Conservation (phyloP, 768 basidiomycete genomes). For the Piloderma croceum region DNA sequence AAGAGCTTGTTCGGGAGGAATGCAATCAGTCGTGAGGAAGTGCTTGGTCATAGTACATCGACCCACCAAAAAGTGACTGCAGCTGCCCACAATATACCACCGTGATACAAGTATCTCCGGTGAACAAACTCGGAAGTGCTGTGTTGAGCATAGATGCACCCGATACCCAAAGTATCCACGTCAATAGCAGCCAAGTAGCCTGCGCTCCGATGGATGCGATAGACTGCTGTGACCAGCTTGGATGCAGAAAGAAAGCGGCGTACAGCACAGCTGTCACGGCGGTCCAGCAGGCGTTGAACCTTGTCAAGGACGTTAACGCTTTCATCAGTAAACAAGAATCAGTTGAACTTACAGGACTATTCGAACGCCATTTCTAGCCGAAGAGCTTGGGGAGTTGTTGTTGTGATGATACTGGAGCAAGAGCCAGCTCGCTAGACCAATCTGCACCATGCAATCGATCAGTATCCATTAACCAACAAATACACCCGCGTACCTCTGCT, state of each 20-base stretch:
- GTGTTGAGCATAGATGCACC: slow-evolving; percentile 48
- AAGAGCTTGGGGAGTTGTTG: slow-evolving; percentile 44
- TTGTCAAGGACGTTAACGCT: slow-evolving; percentile 18
- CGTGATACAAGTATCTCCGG: slow-evolving; percentile 34
- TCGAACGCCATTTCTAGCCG: slow-evolving; percentile 38
- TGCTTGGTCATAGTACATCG: background rate
- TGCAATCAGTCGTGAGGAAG: slow-evolving; percentile 2
- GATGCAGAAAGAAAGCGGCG: slow-evolving; percentile 57
- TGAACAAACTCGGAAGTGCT: slow-evolving; percentile 41
- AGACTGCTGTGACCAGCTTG: slow-evolving; percentile 47
- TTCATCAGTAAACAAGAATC: background rate
- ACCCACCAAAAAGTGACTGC: slow-evolving; percentile 47
- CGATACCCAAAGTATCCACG: slow-evolving; percentile 58
- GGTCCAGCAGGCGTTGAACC: slow-evolving; percentile 61
- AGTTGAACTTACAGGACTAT: slow-evolving; percentile 39
- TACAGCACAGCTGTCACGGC: slow-evolving; percentile 45
- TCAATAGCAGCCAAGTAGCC: slow-evolving; percentile 51
- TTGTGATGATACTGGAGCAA: slow-evolving; percentile 51
- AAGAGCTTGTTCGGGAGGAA: slow-evolving; percentile 28
- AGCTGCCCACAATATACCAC: slow-evolving; percentile 55
- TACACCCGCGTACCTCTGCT: slow-evolving; percentile 32
- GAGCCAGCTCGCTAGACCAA: slow-evolving; percentile 54
- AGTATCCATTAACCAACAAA: background rate
- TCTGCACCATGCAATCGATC: slow-evolving; percentile 26
- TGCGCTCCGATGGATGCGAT: slow-evolving; percentile 56